A percentile compares a stretch with the other conserved stretches of the same genome.
These are phyloP conservation scores for Sclerotinia sclerotiorum DNA, from an alignment of 2,329 filamentous ascomycete species.

Conservation along the genomic window DNA sequence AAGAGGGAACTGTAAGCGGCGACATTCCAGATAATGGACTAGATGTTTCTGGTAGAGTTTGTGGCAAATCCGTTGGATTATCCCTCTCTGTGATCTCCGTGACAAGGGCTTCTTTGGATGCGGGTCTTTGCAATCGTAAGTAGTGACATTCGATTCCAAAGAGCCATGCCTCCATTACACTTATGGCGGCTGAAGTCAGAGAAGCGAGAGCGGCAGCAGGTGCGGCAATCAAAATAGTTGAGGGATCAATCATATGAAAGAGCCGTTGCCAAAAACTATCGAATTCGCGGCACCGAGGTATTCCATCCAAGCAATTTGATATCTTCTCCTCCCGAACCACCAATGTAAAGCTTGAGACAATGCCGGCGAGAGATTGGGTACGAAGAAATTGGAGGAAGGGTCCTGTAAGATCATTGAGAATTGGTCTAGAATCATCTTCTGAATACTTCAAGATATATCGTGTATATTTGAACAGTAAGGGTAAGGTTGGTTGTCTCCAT, in stretches of 20 bases:
- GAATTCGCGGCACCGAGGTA: conserved; percentile 24
- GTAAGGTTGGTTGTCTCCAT: conserved; percentile 54
- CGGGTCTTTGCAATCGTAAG: conserved; percentile 46
- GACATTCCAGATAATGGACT: not conserved
- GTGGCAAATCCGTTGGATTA: not conserved
- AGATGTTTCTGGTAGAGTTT: not conserved
- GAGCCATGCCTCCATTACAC: conserved; percentile 59
- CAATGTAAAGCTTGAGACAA: conserved; percentile 51
- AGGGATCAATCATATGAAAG: conserved; percentile 54
- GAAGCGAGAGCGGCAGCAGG: conserved; percentile 62
- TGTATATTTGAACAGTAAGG: conserved; percentile 57
- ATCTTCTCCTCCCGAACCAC: conserved; percentile 40
- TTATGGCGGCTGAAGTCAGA: conserved; percentile 57
- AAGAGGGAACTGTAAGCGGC: not conserved
- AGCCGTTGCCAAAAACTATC: conserved; percentile 54
- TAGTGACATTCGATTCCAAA: conserved; percentile 65
- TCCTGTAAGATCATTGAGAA: conserved; percentile 29
- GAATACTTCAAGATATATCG: conserved; percentile 41
- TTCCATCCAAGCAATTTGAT: conserved; percentile 25
- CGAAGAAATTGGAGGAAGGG: conserved; percentile 43
- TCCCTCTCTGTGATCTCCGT: not conserved
- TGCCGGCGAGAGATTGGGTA: conserved; percentile 38
- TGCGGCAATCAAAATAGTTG: conserved; percentile 57
- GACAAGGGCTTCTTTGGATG: conserved; percentile 1
- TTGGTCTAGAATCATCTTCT: conserved; percentile 21